Base-by-base conservation (phyloP, 2,329 filamentous ascomycete species). In the Colletotrichum musicola region DNA sequence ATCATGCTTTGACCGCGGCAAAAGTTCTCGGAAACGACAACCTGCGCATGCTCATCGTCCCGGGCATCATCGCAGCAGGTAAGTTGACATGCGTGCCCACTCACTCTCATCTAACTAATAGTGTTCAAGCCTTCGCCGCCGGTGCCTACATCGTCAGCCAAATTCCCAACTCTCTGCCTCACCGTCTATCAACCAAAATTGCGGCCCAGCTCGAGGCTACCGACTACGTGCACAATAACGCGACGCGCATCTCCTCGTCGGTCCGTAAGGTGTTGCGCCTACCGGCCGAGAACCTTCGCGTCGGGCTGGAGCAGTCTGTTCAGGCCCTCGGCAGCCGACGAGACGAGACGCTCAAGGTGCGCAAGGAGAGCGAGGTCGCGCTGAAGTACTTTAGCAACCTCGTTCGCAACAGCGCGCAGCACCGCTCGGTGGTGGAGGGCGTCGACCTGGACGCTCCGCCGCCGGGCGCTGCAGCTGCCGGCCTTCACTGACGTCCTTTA, bases 221-320 rank as follows among this genome's bases (percentile, higher is more conserved):
- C 76, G 96, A 99, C 82, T 99, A 98, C 77, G 93, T 96, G 1
- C 96, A 99, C 80, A 82, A 89, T 72, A 99, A 99, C 82, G 90
- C 94, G 51, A 85, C 88, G 18, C 93, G 96, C 62, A 97, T 99
- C 75, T 91, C 93, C 22, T 87, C 89, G 27, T 92, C 97, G 62
- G 94, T 97, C 49, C 93, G 95, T 73, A 93, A 94, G 77, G 94
- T 97, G 9, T 88, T 99, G 46, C 93, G 93, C 68, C 90, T 93
- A 74, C 96, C 96, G 1, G 93, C 95, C 1, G 92, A 95, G 75
- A 94, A 94, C 74, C 88, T 99, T 7, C 91, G 94, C 62, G 90
- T 94, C 50, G 91, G 92, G 60, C 87, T 99, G 35, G 92, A 97
- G 74, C 90, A 92, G 62, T 94, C 90, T 30, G 91, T 98, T 55